Conservation (phyloP, 163 green algal genomes). For the Scenedesmus sp. region DNA sequence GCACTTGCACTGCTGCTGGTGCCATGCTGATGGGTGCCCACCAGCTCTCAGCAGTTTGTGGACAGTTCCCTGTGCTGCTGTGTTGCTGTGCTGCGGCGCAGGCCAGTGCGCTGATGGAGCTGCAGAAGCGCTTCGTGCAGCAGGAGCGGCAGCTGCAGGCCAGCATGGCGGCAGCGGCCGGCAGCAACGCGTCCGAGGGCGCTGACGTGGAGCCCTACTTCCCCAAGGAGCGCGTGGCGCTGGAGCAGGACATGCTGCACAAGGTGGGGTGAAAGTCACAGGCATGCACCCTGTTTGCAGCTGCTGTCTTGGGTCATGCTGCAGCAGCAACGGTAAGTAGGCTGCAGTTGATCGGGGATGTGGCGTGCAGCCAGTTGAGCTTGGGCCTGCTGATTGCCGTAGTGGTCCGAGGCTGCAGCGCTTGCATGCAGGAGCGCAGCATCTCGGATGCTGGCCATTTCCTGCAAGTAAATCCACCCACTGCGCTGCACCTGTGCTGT, state of each 20-base stretch:
- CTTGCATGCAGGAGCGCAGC: background rate
- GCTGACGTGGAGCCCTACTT: conserved; percentile 38
- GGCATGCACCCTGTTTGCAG: background rate
- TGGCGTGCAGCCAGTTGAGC: background rate
- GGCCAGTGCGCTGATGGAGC: conserved; percentile 29
- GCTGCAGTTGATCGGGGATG: too few species aligned
- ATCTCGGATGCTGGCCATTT: background rate
- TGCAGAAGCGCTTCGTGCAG: conserved; percentile 45
- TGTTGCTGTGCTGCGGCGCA: conserved; percentile 11
- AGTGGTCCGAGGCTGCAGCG: background rate
- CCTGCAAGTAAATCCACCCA: background rate
- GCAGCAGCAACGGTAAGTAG: background rate
- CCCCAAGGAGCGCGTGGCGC: background rate
- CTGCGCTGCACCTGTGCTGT: background rate
- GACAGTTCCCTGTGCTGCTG: background rate
- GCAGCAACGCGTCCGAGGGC: background rate
- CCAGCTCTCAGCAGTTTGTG: background rate
- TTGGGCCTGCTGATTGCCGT: background rate
- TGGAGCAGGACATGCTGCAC: conserved; percentile 36
- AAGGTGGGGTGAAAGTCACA: background rate
- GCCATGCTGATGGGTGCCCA: background rate
- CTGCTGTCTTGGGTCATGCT: background rate
- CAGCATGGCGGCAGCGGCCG: background rate
- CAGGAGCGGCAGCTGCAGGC: conserved; percentile 49
- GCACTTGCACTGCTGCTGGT: too few species aligned